A percentile compares a stretch with the other conserved stretches of the same genome.
Evolutionary conservation across 2,329 filamentous ascomycete species (phyloP).

Genomic region (Talaromyces sp.): DNA sequence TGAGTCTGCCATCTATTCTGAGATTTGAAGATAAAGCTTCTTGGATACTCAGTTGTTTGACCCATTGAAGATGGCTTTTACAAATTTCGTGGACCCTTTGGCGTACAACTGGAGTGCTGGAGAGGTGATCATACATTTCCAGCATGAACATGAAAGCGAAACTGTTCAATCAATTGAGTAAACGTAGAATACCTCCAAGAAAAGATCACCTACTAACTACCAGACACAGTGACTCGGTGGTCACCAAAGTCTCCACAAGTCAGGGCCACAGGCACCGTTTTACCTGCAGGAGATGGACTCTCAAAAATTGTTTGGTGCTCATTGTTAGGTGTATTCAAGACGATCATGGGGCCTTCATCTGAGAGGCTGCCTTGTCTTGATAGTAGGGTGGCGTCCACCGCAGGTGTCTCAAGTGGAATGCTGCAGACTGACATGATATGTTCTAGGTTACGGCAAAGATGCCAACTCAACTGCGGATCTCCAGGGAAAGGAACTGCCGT

Average conservation of each 20-base stretch:
- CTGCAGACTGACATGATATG: slow-evolving; percentile 15
- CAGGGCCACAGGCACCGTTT: slow-evolving; percentile 6
- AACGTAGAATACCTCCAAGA: neutral
- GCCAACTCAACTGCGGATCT: slow-evolving; percentile 11
- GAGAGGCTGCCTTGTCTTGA: neutral
- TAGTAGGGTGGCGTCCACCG: slow-evolving; percentile 6
- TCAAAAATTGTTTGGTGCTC: slow-evolving; percentile 4
- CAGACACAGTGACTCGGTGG: slow-evolving; percentile 13
- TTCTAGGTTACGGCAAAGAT: slow-evolving; percentile 14
- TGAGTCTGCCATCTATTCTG: slow-evolving; percentile 8
- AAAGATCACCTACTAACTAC: slow-evolving; percentile 13
- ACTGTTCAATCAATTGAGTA: slow-evolving; percentile 2
- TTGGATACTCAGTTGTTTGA: neutral
- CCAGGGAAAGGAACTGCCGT: neutral
- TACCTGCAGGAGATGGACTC: neutral
- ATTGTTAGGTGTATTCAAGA: neutral
- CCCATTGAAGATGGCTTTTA: slow-evolving; percentile 13
- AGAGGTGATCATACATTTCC: slow-evolving; percentile 9
- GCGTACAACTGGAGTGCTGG: neutral
- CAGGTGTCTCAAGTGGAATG: slow-evolving; percentile 18
- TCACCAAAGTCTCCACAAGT: slow-evolving; percentile 16
- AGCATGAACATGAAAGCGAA: slow-evolving; percentile 16
- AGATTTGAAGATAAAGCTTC: slow-evolving; percentile 11
- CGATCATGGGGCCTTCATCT: neutral
- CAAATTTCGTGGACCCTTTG: slow-evolving; percentile 11